Percentiles rank a stretch among this genome's conserved stretches.
Evolutionary conservation across 805 yeast species (phyloP).

Genomic region (Wickerhamiella kurtzmanii): DNA sequence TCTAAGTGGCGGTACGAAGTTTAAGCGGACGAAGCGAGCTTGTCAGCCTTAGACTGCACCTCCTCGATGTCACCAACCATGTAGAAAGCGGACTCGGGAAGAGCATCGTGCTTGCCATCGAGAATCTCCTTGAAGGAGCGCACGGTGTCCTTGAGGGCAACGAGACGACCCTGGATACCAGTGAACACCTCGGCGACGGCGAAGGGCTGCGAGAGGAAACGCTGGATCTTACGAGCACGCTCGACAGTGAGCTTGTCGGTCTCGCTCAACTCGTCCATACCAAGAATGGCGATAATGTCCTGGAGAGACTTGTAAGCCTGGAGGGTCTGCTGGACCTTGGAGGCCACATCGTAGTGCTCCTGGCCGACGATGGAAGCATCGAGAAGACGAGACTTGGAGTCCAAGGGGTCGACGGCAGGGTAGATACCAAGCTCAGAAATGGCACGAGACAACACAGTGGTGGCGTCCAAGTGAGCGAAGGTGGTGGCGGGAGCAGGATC

Average conservation of each 20-base stretch:
- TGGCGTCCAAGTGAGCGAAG: slow-evolving; percentile 99
- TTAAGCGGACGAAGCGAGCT: slow-evolving; percentile 71
- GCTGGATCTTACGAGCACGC: slow-evolving; percentile 99
- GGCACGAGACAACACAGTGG: slow-evolving; percentile 99
- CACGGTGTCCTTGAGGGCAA: slow-evolving; percentile 90
- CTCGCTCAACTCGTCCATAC: slow-evolving; percentile 99
- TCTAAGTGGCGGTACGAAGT: slow-evolving; percentile 6
- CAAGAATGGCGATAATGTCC: slow-evolving; percentile 99
- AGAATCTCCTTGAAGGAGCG: slow-evolving; percentile 91
- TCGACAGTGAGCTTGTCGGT: slow-evolving; percentile 97
- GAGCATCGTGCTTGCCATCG: slow-evolving; percentile 96
- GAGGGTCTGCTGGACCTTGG: slow-evolving; percentile 92
- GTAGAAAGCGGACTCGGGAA: slow-evolving; percentile 99
- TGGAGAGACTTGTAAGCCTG: slow-evolving; percentile 99
- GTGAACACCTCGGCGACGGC: slow-evolving; percentile 99
- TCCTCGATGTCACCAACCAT: slow-evolving; percentile 99
- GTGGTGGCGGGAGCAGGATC: slow-evolving; percentile 99
- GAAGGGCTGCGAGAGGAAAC: slow-evolving; percentile 99
- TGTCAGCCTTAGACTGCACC: slow-evolving; percentile 97
- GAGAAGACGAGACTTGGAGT: slow-evolving; percentile 96
- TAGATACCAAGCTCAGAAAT: slow-evolving; percentile 99
- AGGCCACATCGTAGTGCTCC: slow-evolving; percentile 95
- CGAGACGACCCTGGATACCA: slow-evolving; percentile 97
- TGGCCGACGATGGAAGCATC: slow-evolving; percentile 96
- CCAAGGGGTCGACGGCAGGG: slow-evolving; percentile 99